A percentile compares a stretch with the other conserved stretches of the same genome.
phyloP scores from a whole-genome alignment of 495 filamentous ascomycete genomes.

The Penicillium flavigenum region DNA sequence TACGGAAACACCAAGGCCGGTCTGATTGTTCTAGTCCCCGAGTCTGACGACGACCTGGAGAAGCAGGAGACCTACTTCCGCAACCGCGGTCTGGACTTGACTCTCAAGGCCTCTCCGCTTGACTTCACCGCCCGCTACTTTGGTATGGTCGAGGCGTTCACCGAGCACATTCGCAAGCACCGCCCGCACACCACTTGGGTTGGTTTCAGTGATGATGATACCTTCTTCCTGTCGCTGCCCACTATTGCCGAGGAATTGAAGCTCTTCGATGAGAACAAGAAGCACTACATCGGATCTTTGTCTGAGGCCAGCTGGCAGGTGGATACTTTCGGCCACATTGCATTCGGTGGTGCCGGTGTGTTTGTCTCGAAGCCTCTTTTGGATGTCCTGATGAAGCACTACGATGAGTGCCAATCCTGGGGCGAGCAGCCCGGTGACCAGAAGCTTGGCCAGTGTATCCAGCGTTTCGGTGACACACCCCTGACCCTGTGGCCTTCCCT shows the following conservation, averaged over 20 bases:
- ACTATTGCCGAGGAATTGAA: slow-evolving; percentile 53
- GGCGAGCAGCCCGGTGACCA: slow-evolving; percentile 56
- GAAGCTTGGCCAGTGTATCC: slow-evolving; percentile 62
- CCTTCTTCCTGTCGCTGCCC: slow-evolving; percentile 65
- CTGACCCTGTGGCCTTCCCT: slow-evolving; percentile 59
- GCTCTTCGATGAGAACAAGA: slow-evolving; percentile 52
- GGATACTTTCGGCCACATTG: slow-evolving; percentile 60
- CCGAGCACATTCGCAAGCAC: slow-evolving; percentile 47
- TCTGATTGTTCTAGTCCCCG: slow-evolving; percentile 49
- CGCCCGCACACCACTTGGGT: slow-evolving; percentile 61
- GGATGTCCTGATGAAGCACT: slow-evolving; percentile 50
- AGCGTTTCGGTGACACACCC: slow-evolving; percentile 52
- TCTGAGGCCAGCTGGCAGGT: slow-evolving; percentile 64
- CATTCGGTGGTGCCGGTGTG: slow-evolving; percentile 68
- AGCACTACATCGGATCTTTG: slow-evolving; percentile 60
- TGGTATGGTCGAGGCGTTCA: slow-evolving; percentile 57
- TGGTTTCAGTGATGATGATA: slow-evolving; percentile 69
- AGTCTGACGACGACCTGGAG: slow-evolving; percentile 45
- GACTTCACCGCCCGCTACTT: slow-evolving; percentile 64
- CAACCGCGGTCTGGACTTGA: slow-evolving; percentile 53
- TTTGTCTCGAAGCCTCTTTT: slow-evolving; percentile 64
- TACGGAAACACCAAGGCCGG: slow-evolving; percentile 51
- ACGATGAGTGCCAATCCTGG: slow-evolving; percentile 55
- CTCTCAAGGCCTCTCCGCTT: slow-evolving; percentile 53
- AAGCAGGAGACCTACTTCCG: slow-evolving; percentile 50